These are phyloP conservation scores for Crithidia thermophila DNA, from an alignment of 208 protist species.

Conservation along the genomic window DNA sequence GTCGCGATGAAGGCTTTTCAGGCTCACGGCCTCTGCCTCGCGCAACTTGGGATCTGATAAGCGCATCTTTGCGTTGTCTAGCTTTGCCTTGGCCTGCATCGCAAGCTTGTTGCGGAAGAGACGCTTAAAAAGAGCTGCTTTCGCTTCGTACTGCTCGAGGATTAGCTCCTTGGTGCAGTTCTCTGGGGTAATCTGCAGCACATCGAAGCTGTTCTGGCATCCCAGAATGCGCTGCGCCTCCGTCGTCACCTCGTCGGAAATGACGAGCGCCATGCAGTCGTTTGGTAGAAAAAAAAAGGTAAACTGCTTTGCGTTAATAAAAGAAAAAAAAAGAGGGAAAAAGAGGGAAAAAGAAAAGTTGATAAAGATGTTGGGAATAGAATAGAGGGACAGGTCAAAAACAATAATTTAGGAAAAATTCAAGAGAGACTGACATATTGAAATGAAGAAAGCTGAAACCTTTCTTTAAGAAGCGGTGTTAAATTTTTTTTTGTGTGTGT, in stretches of 20 bases:
- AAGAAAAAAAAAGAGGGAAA: neutral
- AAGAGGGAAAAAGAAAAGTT: constrained; percentile 12
- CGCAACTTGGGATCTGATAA: constrained; percentile 69
- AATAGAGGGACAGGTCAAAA: neutral
- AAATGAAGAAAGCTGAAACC: too few relatives aligned
- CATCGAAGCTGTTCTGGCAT: constrained; percentile 73
- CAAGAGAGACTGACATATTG: neutral
- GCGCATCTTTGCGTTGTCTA: constrained; percentile 81
- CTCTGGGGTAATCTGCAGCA: constrained; percentile 60
- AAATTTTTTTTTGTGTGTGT: too few relatives aligned
- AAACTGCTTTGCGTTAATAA: too few relatives aligned
- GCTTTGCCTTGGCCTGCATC: constrained; percentile 73
- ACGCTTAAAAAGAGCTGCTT: constrained; percentile 59
- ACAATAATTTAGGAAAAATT: constrained; percentile 1
- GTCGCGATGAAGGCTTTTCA: constrained; percentile 38
- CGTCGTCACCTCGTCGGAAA: constrained; percentile 56
- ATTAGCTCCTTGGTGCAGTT: constrained; percentile 54
- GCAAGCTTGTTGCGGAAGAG: constrained; percentile 79
- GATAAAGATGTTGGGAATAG: neutral
- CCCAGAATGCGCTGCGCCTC: constrained; percentile 80
- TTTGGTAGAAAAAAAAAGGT: neutral
- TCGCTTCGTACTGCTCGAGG: constrained; percentile 61
- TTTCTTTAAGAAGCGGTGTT: constrained; percentile 6
- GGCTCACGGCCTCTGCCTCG: constrained; percentile 49
- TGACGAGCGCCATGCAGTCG: constrained; percentile 65